These are phyloP conservation scores for Paecilomyces fulvus DNA, from an alignment of 2,329 filamentous ascomycete genomes.

Conservation along the genomic window DNA sequence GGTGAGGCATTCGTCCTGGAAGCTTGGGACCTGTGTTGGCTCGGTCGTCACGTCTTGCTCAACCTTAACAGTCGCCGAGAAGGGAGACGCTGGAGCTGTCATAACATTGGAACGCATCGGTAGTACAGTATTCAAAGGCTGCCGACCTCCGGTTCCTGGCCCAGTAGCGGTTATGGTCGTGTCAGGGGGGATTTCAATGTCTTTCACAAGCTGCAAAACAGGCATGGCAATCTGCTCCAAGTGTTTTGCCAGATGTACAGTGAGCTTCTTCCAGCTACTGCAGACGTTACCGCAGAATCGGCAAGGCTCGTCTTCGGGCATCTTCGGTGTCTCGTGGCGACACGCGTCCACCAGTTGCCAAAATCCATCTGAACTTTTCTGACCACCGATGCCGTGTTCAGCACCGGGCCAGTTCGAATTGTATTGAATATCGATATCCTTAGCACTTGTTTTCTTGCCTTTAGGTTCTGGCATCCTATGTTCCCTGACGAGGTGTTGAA, in stretches of 20 bases:
- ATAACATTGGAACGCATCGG: background rate
- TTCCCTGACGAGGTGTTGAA: constrained; percentile 84
- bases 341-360: constrained; percentile 74
- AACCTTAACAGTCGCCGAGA: background rate
- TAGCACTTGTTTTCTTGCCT: constrained; percentile 56
- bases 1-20: background rate
- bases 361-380: constrained; percentile 47
- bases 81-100: background rate
- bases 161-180: constrained; percentile 48
- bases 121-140: background rate
- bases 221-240: constrained; percentile 89
- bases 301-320: constrained; percentile 69
- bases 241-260: constrained; percentile 86
- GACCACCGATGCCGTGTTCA: constrained; percentile 15
- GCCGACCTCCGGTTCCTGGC: background rate
- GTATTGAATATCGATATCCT: constrained; percentile 41
- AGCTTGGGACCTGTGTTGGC: background rate
- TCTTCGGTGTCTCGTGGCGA: constrained; percentile 57
- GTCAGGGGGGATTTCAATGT: constrained; percentile 39
- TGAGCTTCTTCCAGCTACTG: constrained; percentile 83
- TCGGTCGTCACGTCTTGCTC: background rate
- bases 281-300: constrained; percentile 78
- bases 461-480: constrained; percentile 81
- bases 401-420: constrained; percentile 42
- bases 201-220: constrained; percentile 49